Evolutionary conservation across 345 rosid species (phyloP).

Genomic region (Excoecaria agallocha): DNA sequence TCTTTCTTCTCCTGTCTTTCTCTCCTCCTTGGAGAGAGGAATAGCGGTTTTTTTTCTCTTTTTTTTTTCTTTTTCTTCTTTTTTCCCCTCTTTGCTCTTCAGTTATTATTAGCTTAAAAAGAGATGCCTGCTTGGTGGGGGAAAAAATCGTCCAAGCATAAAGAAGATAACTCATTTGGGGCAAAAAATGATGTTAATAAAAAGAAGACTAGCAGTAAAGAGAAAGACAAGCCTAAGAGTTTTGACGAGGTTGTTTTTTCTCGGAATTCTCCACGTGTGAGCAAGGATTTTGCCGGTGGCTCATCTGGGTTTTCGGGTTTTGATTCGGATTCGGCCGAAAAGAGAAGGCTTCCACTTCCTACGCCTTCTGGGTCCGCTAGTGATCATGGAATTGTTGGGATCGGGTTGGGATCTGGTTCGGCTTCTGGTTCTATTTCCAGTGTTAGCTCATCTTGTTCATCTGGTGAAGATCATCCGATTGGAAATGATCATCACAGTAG

Average conservation of each 20-base stretch:
- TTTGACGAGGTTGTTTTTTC: slow-evolving; percentile 32
- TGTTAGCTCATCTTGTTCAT: slow-evolving; percentile 81
- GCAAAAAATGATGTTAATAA: slow-evolving; percentile 7
- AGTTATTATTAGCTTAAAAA: slow-evolving; percentile 5
- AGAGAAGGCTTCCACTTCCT: slow-evolving; percentile 72
- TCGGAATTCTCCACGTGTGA: slow-evolving; percentile 48
- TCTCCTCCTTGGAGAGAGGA: background rate
- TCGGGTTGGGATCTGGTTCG: slow-evolving; percentile 59
- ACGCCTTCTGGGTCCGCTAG: slow-evolving; percentile 44
- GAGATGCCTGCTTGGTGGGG: slow-evolving; percentile 85
- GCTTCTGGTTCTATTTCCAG: slow-evolving; percentile 56
- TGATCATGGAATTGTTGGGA: slow-evolving; percentile 28
- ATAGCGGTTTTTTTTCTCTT: background rate
- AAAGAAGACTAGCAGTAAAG: slow-evolving; percentile 14
- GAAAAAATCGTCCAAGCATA: slow-evolving; percentile 54
- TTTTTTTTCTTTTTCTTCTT: too few species aligned
- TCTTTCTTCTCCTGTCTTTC: too few species aligned
- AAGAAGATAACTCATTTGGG: slow-evolving; percentile 35
- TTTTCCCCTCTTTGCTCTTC: background rate
- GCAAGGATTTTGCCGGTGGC: slow-evolving; percentile 45
- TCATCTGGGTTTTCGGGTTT: slow-evolving; percentile 64
- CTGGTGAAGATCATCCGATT: slow-evolving; percentile 55
- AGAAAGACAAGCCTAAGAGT: slow-evolving; percentile 27
- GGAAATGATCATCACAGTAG: slow-evolving; percentile 30
- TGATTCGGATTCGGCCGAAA: slow-evolving; percentile 64